phyloP scores from a whole-genome alignment of 768 basidiomycete species.

The Pisolithus microcarpus region DNA sequence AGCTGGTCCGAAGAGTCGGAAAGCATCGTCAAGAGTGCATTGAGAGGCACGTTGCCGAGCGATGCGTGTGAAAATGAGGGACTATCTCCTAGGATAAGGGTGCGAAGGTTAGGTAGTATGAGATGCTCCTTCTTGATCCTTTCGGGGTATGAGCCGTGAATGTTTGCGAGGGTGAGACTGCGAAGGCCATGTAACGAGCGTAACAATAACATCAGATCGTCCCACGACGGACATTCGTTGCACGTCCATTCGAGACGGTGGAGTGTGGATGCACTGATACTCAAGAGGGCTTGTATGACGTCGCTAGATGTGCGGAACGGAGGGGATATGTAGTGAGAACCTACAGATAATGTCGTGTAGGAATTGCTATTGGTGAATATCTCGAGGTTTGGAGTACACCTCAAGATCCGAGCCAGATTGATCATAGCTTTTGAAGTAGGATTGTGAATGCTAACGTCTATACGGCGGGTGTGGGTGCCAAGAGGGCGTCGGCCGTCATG shows the following conservation, averaged over 20 bases:
- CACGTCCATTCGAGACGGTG: slow-evolving; percentile 40
- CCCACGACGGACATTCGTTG: slow-evolving; percentile 36
- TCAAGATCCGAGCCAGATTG: slow-evolving; percentile 31
- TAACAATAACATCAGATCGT: slow-evolving; percentile 33
- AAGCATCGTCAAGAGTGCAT: slow-evolving; percentile 34
- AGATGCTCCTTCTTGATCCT: slow-evolving; percentile 17
- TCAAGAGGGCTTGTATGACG: slow-evolving; percentile 29
- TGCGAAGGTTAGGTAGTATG: slow-evolving; percentile 32
- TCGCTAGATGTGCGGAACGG: slow-evolving; percentile 23
- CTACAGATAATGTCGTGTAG: slow-evolving; percentile 19
- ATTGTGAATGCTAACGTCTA: slow-evolving; percentile 36
- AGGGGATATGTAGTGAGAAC: slow-evolving; percentile 14
- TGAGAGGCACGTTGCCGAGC: slow-evolving; percentile 31
- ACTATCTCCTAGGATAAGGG: slow-evolving; percentile 35
- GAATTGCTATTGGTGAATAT: slow-evolving; percentile 37
- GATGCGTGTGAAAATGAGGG: slow-evolving; percentile 27
- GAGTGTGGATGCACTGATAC: slow-evolving; percentile 28
- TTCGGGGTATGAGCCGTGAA: slow-evolving; percentile 28
- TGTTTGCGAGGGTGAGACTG: slow-evolving; percentile 36
- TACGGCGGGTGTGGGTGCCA: slow-evolving; percentile 34
- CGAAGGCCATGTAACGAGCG: slow-evolving; percentile 27
- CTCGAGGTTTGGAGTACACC: slow-evolving; percentile 37
- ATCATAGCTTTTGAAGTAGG: slow-evolving; percentile 14
- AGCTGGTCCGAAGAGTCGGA: slow-evolving; percentile 28
- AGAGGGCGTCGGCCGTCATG: slow-evolving; percentile 20